Evolutionary conservation across 768 basidiomycete species (phyloP).

Genomic region (Lactarius psammicola): DNA sequence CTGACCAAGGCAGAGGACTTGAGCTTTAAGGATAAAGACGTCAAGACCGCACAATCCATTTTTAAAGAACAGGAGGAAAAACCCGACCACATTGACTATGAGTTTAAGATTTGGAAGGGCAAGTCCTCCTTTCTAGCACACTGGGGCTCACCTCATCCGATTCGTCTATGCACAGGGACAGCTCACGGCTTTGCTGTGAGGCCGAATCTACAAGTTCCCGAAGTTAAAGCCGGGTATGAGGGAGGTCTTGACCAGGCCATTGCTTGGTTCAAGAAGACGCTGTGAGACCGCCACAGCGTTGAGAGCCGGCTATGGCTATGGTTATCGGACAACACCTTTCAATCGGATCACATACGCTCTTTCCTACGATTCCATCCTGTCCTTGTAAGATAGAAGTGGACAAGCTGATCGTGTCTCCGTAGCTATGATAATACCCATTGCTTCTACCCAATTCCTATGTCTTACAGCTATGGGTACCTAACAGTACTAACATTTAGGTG

Average conservation of each 20-base stretch:
- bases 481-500: neutral
- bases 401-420: neutral
- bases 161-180: constrained; percentile 39
- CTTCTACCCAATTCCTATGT: neutral
- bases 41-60: constrained; percentile 35
- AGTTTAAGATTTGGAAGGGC: constrained; percentile 42
- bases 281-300: constrained; percentile 22
- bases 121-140: neutral
- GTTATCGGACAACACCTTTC: neutral
- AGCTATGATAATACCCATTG: neutral
- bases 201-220: constrained; percentile 43
- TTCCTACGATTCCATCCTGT: neutral
- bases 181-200: constrained; percentile 50
- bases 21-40: constrained; percentile 31
- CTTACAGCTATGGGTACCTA: neutral
- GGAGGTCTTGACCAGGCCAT: constrained; percentile 43
- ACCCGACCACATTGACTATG: constrained; percentile 36
- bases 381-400: neutral
- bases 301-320: neutral
- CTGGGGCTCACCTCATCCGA: constrained; percentile 8
- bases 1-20: constrained; percentile 36
- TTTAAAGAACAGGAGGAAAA: constrained; percentile 36
- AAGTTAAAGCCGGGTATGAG: constrained; percentile 47
- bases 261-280: constrained; percentile 44
- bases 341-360: neutral